Conservation (phyloP, 1,284 basidiomycete genomes). For the Bondarzewia mesenterica region DNA sequence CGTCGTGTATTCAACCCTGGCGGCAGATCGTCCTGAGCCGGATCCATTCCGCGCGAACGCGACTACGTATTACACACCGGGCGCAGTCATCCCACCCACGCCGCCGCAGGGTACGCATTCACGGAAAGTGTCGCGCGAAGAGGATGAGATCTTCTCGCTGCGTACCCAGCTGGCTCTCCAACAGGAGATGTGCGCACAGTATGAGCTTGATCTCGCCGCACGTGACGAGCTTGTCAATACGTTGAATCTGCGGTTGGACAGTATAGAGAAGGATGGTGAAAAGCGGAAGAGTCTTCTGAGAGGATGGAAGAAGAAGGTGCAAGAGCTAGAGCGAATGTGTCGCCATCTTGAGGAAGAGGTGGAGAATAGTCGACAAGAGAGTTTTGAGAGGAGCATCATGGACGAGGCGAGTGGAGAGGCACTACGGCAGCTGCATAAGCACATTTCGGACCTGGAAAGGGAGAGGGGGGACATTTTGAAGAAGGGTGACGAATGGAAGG, state of each 20-base stretch:
- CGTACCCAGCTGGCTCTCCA: conserved; percentile 65
- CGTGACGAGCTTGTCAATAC: conserved; percentile 61
- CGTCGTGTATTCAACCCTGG: conserved; percentile 32
- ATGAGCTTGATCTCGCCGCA: conserved; percentile 61
- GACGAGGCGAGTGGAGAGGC: conserved; percentile 71
- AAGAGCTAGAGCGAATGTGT: conserved; percentile 58
- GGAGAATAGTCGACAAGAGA: conserved; percentile 57
- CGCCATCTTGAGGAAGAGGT: conserved; percentile 61
- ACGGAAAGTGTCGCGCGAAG: conserved; percentile 58
- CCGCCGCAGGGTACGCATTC: conserved; percentile 44
- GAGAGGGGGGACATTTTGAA: conserved; percentile 45
- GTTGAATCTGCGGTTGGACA: conserved; percentile 44
- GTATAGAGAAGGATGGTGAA: conserved; percentile 50
- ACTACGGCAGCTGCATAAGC: conserved; percentile 54
- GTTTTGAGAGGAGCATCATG: conserved; percentile 65
- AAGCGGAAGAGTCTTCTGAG: conserved; percentile 45
- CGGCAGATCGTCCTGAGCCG: conserved; percentile 33
- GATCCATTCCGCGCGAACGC: conserved; percentile 68
- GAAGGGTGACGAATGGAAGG: conserved; percentile 26
- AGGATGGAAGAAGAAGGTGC: conserved; percentile 65
- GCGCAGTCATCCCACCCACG: conserved; percentile 58
- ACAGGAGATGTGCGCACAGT: conserved; percentile 63
- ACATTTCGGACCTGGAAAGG: conserved; percentile 50
- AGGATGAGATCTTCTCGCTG: conserved; percentile 59
- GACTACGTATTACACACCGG: conserved; percentile 69